These are phyloP conservation scores for Coffea humblotiana DNA, from an alignment of 305 asterid genomes.

Conservation along the genomic window DNA sequence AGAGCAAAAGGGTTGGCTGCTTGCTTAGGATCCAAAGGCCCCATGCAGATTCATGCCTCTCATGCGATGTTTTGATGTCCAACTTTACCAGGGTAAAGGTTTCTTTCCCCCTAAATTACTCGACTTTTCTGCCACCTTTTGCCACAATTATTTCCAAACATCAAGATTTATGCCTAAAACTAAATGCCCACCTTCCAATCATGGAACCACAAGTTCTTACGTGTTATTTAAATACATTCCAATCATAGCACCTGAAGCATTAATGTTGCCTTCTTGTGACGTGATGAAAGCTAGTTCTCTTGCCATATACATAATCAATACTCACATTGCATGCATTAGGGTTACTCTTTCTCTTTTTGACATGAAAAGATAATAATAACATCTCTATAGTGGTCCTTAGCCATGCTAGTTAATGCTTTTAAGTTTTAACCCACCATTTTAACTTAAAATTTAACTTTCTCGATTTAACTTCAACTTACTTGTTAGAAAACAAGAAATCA, in stretches of 20 bases:
- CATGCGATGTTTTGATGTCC: constrained; percentile 2
- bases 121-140: not conserved
- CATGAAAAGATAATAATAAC: no score
- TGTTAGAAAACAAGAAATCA: no score
- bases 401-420: no score
- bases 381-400: no score
- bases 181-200: not conserved
- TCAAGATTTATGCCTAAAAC: not conserved
- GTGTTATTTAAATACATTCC: no score
- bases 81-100: not conserved
- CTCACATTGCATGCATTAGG: no score
- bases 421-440: no score
- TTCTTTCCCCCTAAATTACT: not conserved
- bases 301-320: no score
- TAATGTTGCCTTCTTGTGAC: not conserved
- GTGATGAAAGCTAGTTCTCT: not conserved
- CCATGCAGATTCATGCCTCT: not conserved
- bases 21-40: not conserved
- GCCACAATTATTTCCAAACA: not conserved
- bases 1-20: not conserved
- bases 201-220: not conserved
- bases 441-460: no score
- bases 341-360: no score
- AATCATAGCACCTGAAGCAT: not conserved
- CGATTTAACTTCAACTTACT: no score